phyloP scores from a whole-genome alignment of 371 early-diverging fungal genomes.

The Smittium culicis region DNA sequence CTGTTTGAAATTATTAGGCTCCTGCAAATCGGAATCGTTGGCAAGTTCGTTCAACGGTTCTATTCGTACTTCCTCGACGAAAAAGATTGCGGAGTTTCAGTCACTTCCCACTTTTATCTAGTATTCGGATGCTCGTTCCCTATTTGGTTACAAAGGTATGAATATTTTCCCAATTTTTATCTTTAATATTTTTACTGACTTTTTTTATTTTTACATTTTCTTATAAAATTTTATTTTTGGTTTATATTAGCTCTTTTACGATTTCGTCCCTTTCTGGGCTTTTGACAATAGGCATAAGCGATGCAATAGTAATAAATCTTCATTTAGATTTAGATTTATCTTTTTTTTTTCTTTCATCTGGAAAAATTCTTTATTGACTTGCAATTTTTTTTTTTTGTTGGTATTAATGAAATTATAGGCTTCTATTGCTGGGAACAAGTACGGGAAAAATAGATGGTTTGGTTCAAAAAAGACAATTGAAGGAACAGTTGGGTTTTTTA shows the following conservation, averaged over 20 bases:
- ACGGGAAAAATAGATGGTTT: slow-evolving; percentile 59
- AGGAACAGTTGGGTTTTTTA: slow-evolving; percentile 70
- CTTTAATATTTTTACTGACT: slow-evolving; percentile 18
- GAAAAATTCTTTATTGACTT: too few species aligned
- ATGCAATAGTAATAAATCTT: slow-evolving; percentile 36
- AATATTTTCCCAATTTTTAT: neutral
- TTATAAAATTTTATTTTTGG: neutral
- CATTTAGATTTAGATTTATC: too few species aligned
- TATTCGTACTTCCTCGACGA: slow-evolving; percentile 62
- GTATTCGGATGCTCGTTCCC: slow-evolving; percentile 79
- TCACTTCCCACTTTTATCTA: slow-evolving; percentile 79
- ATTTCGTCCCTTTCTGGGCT: slow-evolving; percentile 56
- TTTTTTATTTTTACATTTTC: slow-evolving; percentile 31
- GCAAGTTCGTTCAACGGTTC: slow-evolving; percentile 51
- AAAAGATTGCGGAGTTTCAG: slow-evolving; percentile 61
- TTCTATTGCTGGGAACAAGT: slow-evolving; percentile 62
- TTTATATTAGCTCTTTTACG: slow-evolving; percentile 7
- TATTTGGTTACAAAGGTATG: slow-evolving; percentile 64
- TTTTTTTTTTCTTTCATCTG: too few species aligned
- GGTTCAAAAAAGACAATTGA: slow-evolving; percentile 69
- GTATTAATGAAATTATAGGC: slow-evolving; percentile 29
- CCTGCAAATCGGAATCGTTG: slow-evolving; percentile 56
- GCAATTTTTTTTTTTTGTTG: neutral
- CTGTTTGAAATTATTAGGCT: slow-evolving; percentile 65
- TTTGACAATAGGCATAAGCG: slow-evolving; percentile 72